A percentile compares a stretch with the other conserved stretches of the same genome.
Conservation (phyloP, 495 filamentous ascomycete species). For the Staphylotrichum longicolle region DNA sequence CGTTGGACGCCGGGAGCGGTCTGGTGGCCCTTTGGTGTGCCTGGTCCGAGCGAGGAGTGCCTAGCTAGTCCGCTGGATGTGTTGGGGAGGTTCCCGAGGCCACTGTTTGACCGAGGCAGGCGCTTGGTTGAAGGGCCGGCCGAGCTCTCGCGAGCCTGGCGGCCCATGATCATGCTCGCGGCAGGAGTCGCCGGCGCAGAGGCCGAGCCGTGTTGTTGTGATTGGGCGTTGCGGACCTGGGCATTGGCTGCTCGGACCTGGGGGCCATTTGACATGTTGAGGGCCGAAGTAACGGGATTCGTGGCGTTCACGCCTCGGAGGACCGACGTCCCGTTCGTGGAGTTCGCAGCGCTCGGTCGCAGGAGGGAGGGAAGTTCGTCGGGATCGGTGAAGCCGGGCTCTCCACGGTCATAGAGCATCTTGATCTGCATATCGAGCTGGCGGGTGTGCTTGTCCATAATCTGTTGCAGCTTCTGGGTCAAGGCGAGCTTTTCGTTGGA, state of each 20-base stretch:
- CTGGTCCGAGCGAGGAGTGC: constrained; percentile 78
- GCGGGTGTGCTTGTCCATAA: constrained; percentile 86
- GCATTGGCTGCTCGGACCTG: constrained; percentile 40
- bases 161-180: constrained; percentile 58
- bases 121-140: constrained; percentile 66
- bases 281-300: constrained; percentile 47
- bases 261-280: constrained; percentile 49
- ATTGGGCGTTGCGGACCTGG: constrained; percentile 42
- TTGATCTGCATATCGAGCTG: constrained; percentile 85
- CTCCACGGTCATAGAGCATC: constrained; percentile 72
- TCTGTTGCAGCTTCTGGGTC: constrained; percentile 68
- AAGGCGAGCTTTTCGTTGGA: constrained; percentile 86
- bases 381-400: constrained; percentile 70
- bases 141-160: constrained; percentile 71
- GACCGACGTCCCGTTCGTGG: constrained; percentile 38
- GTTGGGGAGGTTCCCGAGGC: constrained; percentile 61
- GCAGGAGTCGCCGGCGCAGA: constrained; percentile 68
- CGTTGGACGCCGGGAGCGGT: constrained; percentile 59
- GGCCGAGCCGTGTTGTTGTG: constrained; percentile 43
- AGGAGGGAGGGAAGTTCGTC: constrained; percentile 75
- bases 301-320: constrained; percentile 38
- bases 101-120: constrained; percentile 66
- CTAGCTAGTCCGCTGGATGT: constrained; percentile 71
- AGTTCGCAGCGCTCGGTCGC: constrained; percentile 54
- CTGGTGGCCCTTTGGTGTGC: constrained; percentile 69